Evolutionary conservation across 1,139 yeast genomes (phyloP).

Genomic region (Hyphopichia pseudoburtonii): DNA sequence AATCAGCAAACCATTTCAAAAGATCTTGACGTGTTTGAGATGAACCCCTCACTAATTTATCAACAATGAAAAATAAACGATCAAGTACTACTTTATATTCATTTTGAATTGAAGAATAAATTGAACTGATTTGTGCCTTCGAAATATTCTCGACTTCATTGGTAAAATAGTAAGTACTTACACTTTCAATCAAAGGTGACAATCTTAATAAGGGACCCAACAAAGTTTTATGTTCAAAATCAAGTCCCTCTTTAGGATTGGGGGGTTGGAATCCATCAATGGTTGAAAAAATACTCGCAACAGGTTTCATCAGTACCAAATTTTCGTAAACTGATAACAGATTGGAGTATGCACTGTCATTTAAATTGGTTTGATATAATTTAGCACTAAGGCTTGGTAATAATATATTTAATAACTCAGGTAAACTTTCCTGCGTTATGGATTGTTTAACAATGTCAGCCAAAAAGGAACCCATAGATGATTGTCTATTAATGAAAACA

Average conservation of each 20-base stretch:
- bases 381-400: slow-evolving; percentile 46
- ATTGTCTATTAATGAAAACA: slow-evolving; percentile 29
- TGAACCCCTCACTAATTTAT: slow-evolving; percentile 78
- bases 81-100: slow-evolving; percentile 59
- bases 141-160: slow-evolving; percentile 39
- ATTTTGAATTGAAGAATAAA: slow-evolving; percentile 56
- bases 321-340: slow-evolving; percentile 57
- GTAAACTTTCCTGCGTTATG: slow-evolving; percentile 61
- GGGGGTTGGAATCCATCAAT: slow-evolving; percentile 56
- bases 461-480: slow-evolving; percentile 53
- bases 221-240: slow-evolving; percentile 60
- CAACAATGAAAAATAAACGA: slow-evolving; percentile 65
- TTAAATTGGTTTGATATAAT: slow-evolving; percentile 31
- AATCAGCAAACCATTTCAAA: slow-evolving; percentile 65
- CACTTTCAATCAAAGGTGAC: slow-evolving; percentile 61
- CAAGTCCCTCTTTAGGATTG: slow-evolving; percentile 39
- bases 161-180: slow-evolving; percentile 47
- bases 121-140: slow-evolving; percentile 42
- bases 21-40: slow-evolving; percentile 60
- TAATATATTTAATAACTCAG: slow-evolving; percentile 59
- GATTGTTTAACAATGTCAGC: slow-evolving; percentile 58
- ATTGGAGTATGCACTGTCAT: slow-evolving; percentile 51
- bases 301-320: slow-evolving; percentile 59
- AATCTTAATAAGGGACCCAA: slow-evolving; percentile 77
- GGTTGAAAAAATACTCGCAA: slow-evolving; percentile 60